Evolutionary conservation across 306 rosid species (phyloP).

Genomic region (Amphicarpaea edgeworthii): DNA sequence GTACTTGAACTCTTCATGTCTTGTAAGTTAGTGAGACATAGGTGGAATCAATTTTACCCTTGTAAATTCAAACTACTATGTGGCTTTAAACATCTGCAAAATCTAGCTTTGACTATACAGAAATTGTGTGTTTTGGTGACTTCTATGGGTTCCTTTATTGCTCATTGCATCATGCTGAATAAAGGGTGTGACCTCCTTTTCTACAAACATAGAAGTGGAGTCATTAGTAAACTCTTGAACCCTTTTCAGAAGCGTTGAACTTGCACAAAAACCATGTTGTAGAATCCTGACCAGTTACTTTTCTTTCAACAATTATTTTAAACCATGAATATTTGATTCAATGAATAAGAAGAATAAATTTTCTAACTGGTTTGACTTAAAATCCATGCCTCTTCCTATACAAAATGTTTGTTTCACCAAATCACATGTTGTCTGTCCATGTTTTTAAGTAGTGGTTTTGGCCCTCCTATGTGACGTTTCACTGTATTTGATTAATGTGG

Average conservation of each 20-base stretch:
- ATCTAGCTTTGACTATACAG: constrained; percentile 43
- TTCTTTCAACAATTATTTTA: constrained; percentile 23
- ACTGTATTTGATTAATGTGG: constrained; percentile 5
- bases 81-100: constrained; percentile 49
- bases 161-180: constrained; percentile 36
- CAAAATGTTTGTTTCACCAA: constrained; percentile 5
- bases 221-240: constrained; percentile 22
- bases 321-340: constrained; percentile 28
- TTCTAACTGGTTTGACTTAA: constrained; percentile 24
- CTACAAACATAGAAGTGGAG: background rate
- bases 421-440: background rate
- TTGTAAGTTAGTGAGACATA: constrained; percentile 51
- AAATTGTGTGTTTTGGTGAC: constrained; percentile 27
- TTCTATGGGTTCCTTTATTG: constrained; percentile 42
- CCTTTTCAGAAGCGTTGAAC: background rate
- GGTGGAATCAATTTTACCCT: constrained; percentile 52
- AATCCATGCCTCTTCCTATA: background rate
- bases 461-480: constrained; percentile 9
- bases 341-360: background rate
- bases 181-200: constrained; percentile 1
- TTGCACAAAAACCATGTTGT: constrained; percentile 19
- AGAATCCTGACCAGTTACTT: constrained; percentile 1
- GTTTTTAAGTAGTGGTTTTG: background rate
- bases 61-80: constrained; percentile 62
- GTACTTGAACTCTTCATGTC: constrained; percentile 48